phyloP scores from a whole-genome alignment of 139 green algal genomes.

The Nannochloris sp. region DNA sequence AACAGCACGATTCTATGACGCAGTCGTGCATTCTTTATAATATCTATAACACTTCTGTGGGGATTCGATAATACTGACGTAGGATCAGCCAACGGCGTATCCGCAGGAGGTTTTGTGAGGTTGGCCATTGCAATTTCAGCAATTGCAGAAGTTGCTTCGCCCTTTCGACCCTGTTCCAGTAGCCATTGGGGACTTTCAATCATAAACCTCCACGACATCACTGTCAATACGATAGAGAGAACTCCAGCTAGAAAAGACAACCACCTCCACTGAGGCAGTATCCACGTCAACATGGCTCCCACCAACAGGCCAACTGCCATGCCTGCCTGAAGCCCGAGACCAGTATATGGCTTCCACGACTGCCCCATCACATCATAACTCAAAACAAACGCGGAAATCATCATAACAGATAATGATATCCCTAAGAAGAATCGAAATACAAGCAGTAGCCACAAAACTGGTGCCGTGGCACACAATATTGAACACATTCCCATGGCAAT shows the following conservation, averaged over 20 bases:
- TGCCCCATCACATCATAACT: constrained; percentile 43
- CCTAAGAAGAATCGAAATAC: constrained; percentile 39
- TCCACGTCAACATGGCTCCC: constrained; percentile 36
- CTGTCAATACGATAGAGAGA: constrained; percentile 16
- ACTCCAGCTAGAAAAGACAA: constrained; percentile 30
- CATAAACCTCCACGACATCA: constrained; percentile 25
- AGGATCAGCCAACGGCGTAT: constrained; percentile 34
- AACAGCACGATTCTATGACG: constrained; percentile 23
- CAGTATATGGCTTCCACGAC: constrained; percentile 30
- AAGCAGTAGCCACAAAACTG: constrained; percentile 38
- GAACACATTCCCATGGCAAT: constrained; percentile 9
- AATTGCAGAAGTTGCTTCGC: constrained; percentile 45
- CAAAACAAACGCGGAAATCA: constrained; percentile 37
- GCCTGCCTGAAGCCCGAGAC: constrained; percentile 22
- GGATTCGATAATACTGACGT: constrained; percentile 16
- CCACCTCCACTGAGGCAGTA: constrained; percentile 31
- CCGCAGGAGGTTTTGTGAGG: constrained; percentile 31
- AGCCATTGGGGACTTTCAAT: constrained; percentile 53
- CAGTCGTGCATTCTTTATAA: constrained; percentile 23
- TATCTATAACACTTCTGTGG: constrained; percentile 19
- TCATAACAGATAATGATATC: constrained; percentile 37
- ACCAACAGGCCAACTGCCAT: constrained; percentile 22
- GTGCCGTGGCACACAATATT: constrained; percentile 14
- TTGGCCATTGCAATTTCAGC: constrained; percentile 41
- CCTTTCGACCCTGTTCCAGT: constrained; percentile 38